These are phyloP conservation scores for Cymodocea nodosa DNA, from an alignment of 116 monocot species.

Conservation along the genomic window DNA sequence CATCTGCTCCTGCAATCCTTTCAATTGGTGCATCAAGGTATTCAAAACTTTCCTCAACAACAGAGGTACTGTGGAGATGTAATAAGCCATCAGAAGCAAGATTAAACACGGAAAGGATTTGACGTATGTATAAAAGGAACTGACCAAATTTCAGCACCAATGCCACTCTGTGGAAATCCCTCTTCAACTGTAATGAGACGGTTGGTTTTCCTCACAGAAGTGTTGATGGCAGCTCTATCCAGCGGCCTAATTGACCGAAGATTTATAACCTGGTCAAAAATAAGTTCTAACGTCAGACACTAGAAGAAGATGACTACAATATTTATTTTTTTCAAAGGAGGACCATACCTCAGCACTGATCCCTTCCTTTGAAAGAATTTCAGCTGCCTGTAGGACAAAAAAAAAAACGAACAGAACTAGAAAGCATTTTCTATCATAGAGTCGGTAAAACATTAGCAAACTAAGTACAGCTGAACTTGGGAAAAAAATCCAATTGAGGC, in stretches of 20 bases:
- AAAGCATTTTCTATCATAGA: neutral
- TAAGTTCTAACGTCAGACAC: neutral
- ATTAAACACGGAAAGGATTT: neutral
- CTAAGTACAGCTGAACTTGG: too few species aligned
- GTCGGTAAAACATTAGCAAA: too few species aligned
- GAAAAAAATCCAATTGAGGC: too few species aligned
- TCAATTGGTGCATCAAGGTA: slow-evolving; percentile 92
- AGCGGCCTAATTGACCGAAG: slow-evolving; percentile 69
- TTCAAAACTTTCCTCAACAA: slow-evolving; percentile 81
- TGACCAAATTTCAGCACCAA: slow-evolving; percentile 76
- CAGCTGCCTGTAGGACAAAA: slow-evolving; percentile 55
- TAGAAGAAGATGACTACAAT: neutral
- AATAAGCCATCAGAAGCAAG: neutral
- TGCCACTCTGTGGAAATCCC: slow-evolving; percentile 77
- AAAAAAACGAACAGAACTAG: neutral
- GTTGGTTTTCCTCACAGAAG: slow-evolving; percentile 72
- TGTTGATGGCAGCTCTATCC: slow-evolving; percentile 64
- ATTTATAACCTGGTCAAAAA: slow-evolving; percentile 53
- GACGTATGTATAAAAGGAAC: neutral
- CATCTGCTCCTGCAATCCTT: slow-evolving; percentile 94
- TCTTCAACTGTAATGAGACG: slow-evolving; percentile 73
- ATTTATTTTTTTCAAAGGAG: neutral
- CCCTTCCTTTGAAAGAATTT: slow-evolving; percentile 83
- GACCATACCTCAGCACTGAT: slow-evolving; percentile 80
- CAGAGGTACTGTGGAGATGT: slow-evolving; percentile 37